Evolutionary conservation across 2,329 filamentous ascomycete species (phyloP).

Genomic region (Stachybotrys chartarum): DNA sequence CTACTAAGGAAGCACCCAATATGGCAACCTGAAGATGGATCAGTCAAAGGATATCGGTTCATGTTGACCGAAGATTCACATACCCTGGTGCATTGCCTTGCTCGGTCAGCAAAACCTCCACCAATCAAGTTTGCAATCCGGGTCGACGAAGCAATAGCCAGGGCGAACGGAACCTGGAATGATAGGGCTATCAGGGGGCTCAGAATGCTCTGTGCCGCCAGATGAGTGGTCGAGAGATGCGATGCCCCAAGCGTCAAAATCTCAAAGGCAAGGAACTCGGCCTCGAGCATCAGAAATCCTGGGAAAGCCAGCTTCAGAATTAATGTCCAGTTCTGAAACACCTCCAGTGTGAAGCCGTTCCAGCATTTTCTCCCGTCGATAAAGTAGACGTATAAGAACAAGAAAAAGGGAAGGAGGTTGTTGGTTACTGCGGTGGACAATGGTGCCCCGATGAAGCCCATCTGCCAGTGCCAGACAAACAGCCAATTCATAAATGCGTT

Average conservation of each 20-base stretch:
- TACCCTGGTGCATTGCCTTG: neutral
- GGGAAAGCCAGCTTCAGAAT: neutral
- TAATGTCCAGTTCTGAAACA: slow-evolving; percentile 8
- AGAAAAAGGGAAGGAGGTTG: slow-evolving; percentile 37
- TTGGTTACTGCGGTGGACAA: slow-evolving; percentile 41
- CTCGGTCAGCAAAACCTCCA: neutral
- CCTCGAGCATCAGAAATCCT: neutral
- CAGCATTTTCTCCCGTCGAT: slow-evolving; percentile 30
- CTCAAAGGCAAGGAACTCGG: neutral
- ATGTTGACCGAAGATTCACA: neutral
- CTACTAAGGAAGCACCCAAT: neutral
- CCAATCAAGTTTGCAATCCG: neutral
- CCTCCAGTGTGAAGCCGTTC: slow-evolving; percentile 24
- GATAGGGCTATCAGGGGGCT: neutral
- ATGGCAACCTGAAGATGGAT: too few species aligned
- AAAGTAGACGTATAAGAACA: slow-evolving; percentile 37
- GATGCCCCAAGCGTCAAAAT: neutral
- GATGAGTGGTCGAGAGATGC: neutral
- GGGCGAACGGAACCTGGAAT: neutral
- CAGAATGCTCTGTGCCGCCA: neutral
- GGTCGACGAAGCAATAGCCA: neutral
- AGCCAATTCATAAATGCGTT: slow-evolving; percentile 43
- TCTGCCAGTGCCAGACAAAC: slow-evolving; percentile 31
- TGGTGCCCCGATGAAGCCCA: slow-evolving; percentile 44
- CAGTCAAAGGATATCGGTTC: too few species aligned